Evolutionary conservation across 345 rosid genomes (phyloP), one percentile per base, ranked within the genome.

Genomic region (Syzygium grande): DNA sequence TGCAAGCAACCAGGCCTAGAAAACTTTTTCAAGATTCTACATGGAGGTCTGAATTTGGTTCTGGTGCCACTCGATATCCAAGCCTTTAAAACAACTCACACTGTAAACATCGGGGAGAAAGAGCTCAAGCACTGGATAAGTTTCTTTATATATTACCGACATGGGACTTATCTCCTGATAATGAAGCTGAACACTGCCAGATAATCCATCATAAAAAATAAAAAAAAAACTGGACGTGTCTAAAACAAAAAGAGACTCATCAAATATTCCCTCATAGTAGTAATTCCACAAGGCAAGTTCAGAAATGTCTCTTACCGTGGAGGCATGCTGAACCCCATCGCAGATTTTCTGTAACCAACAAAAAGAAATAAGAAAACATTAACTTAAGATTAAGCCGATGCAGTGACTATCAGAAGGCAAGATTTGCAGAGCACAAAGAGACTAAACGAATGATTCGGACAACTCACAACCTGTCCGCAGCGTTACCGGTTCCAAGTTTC

Each of bases 401-500:
- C 38, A 34, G 49, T 38, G 49, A 38, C 27, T 0, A 73, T 5
- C 83, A 73, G 83, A 73, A 73, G 73, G 49, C 49, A 5, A 73
- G 27, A 73, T 38, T 73, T 38, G 83, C 83, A 38, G 38, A n/a
- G 38, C 73, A n/a, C 73, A 5, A 61, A 61, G 34, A 61, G 73
- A 61, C 73, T 0, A 27, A 73, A 73, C 49, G 13, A 73, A 19
- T 51, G 16, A 19, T 61, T 84, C 73, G 51, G 78, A 55, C 25
- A 77, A 91, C 97, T 93, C 92, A 95, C 98, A 87, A 51, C 87
- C 86, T 51, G 12, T 1, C 84, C 7, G 52, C 29, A 88, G 83
- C 85, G 7, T 88, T 87, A 86, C 91, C 94, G 79, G 51, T 80
- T 87, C 93, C 93, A 27, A 80, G 86, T 88, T 89, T 91, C 19